Percentiles rank a stretch among this genome's conserved stretches.
Evolutionary conservation across 345 rosid species (phyloP).

Genomic region (Salix exigua): DNA sequence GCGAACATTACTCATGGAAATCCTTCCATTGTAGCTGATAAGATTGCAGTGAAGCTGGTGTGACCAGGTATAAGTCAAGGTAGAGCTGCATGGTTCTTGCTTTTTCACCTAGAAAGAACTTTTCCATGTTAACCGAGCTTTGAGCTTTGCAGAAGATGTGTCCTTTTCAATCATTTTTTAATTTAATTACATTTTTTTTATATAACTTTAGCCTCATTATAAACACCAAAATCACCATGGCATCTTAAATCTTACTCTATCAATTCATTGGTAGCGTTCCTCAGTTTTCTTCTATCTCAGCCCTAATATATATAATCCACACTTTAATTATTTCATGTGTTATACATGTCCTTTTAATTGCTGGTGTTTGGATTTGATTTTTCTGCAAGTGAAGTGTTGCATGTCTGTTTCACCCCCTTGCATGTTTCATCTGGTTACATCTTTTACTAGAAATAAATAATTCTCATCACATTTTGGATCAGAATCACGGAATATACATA

Average conservation of each 20-base stretch:
- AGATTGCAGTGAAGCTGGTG: constrained; percentile 89
- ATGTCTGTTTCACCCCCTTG: background rate
- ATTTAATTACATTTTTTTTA: too few relatives aligned
- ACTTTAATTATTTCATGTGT: background rate
- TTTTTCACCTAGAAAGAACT: background rate
- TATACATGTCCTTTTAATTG: background rate
- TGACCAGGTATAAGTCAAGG: constrained; percentile 48
- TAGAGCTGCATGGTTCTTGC: background rate
- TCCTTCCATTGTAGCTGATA: constrained; percentile 95
- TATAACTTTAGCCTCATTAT: background rate
- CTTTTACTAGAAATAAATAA: background rate
- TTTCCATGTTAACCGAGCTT: background rate
- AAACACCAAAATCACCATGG: background rate
- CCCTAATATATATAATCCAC: background rate
- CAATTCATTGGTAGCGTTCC: background rate
- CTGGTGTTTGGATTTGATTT: background rate
- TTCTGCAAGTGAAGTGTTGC: background rate
- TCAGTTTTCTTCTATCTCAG: background rate
- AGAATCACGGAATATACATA: background rate
- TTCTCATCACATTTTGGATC: background rate
- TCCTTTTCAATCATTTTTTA: background rate
- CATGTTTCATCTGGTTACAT: background rate
- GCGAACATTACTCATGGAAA: constrained; percentile 99
- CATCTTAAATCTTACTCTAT: background rate
- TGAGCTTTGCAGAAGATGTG: background rate